These are phyloP conservation scores for Sporisorium graminicola DNA, from an alignment of 1,284 basidiomycete genomes.

Conservation along the genomic window DNA sequence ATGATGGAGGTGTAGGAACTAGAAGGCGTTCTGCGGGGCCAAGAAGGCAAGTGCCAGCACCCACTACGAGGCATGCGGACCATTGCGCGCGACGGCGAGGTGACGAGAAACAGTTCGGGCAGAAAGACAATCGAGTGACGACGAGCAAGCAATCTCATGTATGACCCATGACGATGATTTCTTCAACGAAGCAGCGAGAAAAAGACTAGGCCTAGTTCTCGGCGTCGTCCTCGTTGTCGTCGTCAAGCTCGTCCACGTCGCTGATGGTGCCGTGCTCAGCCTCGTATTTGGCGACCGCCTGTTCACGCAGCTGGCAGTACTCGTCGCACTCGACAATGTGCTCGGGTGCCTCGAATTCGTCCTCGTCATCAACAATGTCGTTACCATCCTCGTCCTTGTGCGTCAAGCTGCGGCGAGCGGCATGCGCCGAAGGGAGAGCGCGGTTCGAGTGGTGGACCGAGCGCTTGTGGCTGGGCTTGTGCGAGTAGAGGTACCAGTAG, in stretches of 20 bases:
- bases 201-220: background rate
- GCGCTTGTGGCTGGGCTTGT: constrained; percentile 26
- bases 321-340: constrained; percentile 52
- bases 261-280: constrained; percentile 30
- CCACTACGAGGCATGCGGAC: constrained; percentile 29
- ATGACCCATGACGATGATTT: constrained; percentile 34
- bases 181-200: background rate
- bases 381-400: constrained; percentile 54
- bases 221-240: constrained; percentile 22
- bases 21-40: constrained; percentile 18
- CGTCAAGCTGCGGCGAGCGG: constrained; percentile 32
- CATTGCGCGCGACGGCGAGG: background rate
- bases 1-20: constrained; percentile 13
- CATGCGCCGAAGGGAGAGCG: constrained; percentile 39
- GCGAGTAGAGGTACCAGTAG: constrained; percentile 57
- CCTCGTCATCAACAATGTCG: constrained; percentile 49
- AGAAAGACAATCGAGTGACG: constrained; percentile 1
- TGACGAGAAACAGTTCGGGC: constrained; percentile 10
- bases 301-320: constrained; percentile 45
- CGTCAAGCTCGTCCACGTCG: constrained; percentile 46
- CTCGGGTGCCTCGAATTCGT: constrained; percentile 29
- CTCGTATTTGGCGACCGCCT: constrained; percentile 41
- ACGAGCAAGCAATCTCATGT: constrained; percentile 14
- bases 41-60: constrained; percentile 31
- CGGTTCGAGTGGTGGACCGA: constrained; percentile 53